A percentile compares a stretch with the other conserved stretches of the same genome.
Evolutionary conservation across 2,329 filamentous ascomycete species (phyloP).

Genomic region (Trichoderma sp.): DNA sequence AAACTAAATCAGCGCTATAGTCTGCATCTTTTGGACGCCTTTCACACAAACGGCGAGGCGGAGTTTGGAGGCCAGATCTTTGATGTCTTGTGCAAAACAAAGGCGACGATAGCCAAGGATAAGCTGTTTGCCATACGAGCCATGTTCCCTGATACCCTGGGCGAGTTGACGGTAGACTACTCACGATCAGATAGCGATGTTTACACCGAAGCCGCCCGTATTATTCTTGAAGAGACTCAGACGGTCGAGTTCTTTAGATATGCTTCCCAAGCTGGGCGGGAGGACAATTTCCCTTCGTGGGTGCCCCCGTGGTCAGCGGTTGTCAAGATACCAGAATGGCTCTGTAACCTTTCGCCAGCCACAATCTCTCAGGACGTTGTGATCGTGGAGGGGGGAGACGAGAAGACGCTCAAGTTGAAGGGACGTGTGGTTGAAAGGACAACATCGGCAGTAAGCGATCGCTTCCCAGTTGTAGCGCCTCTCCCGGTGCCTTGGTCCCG

Average conservation of each 20-base stretch:
- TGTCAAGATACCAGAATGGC: neutral
- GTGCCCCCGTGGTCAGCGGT: neutral
- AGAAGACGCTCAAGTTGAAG: neutral
- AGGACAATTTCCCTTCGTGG: neutral
- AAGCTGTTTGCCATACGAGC: conserved; percentile 4
- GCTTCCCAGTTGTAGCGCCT: neutral
- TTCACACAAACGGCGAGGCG: neutral
- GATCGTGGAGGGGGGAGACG: neutral
- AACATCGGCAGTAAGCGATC: neutral
- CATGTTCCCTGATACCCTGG: conserved; percentile 3
- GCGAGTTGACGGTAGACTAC: neutral
- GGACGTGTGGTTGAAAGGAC: neutral
- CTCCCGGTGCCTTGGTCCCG: neutral
- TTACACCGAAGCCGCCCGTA: neutral
- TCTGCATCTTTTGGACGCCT: neutral
- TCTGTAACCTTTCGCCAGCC: neutral
- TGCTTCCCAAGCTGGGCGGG: neutral
- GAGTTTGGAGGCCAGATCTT: neutral
- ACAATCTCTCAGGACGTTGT: neutral
- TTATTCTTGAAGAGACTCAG: neutral
- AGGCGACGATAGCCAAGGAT: conserved; percentile 2
- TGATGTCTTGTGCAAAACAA: conserved; percentile 4
- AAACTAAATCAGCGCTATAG: neutral
- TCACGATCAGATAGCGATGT: neutral
- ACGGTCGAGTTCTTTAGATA: conserved; percentile 4